Conservation (phyloP, 805 yeast genomes). For the Candida qinlingensis region DNA sequence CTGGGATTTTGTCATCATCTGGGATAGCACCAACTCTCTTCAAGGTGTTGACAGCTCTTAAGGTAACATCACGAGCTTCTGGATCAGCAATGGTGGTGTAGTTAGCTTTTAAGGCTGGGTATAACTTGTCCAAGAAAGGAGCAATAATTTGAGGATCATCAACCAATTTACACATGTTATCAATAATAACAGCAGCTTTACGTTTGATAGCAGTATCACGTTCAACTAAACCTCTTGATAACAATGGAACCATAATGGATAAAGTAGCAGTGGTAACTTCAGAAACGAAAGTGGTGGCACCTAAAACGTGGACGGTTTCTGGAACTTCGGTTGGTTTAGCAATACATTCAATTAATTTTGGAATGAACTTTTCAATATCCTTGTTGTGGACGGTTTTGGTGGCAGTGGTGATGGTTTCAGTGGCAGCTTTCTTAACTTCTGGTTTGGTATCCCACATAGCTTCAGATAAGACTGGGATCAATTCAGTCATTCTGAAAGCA, state of each 20-base stretch:
- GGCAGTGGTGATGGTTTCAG: constrained; percentile 90
- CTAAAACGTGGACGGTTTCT: constrained; percentile 96
- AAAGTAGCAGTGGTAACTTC: constrained; percentile 99
- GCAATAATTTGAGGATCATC: constrained; percentile 99
- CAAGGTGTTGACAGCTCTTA: constrained; percentile 94
- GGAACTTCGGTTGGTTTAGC: constrained; percentile 97
- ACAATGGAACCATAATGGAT: constrained; percentile 98
- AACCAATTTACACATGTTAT: constrained; percentile 99
- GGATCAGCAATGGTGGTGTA: constrained; percentile 98
- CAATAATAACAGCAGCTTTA: constrained; percentile 98
- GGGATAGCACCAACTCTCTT: constrained; percentile 98
- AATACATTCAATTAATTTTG: constrained; percentile 93
- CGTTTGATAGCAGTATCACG: constrained; percentile 99
- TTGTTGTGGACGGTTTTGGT: constrained; percentile 98
- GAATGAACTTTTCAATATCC: constrained; percentile 99
- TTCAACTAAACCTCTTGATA: constrained; percentile 99
- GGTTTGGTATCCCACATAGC: constrained; percentile 99
- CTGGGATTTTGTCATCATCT: constrained; percentile 87
- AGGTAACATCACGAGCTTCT: constrained; percentile 98
- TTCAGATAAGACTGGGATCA: constrained; percentile 97
- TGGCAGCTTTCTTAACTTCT: constrained; percentile 96
- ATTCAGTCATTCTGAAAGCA: constrained; percentile 99
- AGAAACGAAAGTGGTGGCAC: constrained; percentile 99
- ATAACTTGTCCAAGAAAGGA: constrained; percentile 92
- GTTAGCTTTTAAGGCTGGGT: constrained; percentile 95